These are phyloP conservation scores for Dactylellina drechsleri DNA, from an alignment of 2,329 filamentous ascomycete species.

Conservation along the genomic window DNA sequence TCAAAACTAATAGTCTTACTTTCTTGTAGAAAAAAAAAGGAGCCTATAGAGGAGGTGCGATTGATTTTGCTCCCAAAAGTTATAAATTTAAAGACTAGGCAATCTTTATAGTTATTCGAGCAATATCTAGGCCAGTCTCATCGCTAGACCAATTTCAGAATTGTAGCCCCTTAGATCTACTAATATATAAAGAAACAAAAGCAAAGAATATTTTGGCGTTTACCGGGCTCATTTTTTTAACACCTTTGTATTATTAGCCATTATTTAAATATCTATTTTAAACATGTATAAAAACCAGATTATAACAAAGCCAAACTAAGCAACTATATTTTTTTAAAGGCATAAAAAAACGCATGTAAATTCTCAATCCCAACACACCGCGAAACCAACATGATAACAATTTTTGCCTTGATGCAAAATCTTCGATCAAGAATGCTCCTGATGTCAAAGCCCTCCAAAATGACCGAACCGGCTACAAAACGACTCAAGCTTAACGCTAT, in stretches of 20 bases:
- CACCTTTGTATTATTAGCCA: too few species aligned
- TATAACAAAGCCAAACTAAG: too few species aligned
- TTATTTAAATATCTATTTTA: too few species aligned
- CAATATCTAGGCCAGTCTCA: background rate
- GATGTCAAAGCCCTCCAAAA: background rate
- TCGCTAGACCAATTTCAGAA: too few species aligned
- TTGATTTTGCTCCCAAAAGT: conserved; percentile 83
- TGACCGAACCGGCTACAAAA: conserved; percentile 36
- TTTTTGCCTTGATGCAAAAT: too few species aligned
- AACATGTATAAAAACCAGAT: too few species aligned
- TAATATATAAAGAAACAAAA: background rate
- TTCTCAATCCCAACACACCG: too few species aligned
- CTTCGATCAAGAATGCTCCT: background rate
- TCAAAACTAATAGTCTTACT: conserved; percentile 21
- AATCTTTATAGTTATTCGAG: background rate
- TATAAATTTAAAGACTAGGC: conserved; percentile 91
- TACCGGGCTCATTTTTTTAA: background rate
- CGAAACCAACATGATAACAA: too few species aligned
- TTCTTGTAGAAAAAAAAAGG: conserved; percentile 76
- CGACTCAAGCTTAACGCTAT: conserved; percentile 9
- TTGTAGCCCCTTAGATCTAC: background rate
- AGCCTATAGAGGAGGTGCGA: conserved; percentile 85
- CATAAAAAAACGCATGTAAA: too few species aligned
- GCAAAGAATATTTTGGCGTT: conserved; percentile 5
- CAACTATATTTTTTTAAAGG: too few species aligned